Base-by-base conservation (phyloP, 2,329 filamentous ascomycete species). In the Magnaporthiopsis incrustans region DNA sequence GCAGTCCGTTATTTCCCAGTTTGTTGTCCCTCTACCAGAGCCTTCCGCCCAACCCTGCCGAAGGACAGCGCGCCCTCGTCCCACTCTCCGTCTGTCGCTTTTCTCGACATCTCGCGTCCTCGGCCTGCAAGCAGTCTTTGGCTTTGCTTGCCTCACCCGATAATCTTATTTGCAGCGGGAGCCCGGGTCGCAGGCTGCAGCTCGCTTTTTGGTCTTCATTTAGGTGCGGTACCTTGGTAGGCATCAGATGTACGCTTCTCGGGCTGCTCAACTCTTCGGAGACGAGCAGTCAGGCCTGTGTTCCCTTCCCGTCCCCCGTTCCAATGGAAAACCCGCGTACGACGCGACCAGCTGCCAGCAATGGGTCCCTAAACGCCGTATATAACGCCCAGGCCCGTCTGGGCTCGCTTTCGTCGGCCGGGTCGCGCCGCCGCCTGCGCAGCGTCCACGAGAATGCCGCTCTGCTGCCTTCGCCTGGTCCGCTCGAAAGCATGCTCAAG, bases 401-500 rank as follows among this genome's bases (percentile, higher is more conserved):
- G 25, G 63, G 62, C 12, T 30, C 57, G 58, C 38, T 60, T 30
- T 59, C 65, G 30, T 44, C 60, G 57, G 22, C 53, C 8, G 63
- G 58, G n/a, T 59, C 67, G 3, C 64, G 64, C 30, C 64, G 65
- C 65, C 74, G 57, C 68, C 73, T 81, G 38, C 76, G 77, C 64
- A 77, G 75, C 67, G 73, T 81, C 65, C 77, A 78, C 61, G 77
- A 80, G 64, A 79, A 79, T 64, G 70, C 74, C 35, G 71, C 72
- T 33, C 73, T 81, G 62, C 75, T 81, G 18, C 76, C 74, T 59
- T 82, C 77, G 1, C 82, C 84, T 0, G 83, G 81, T 6, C 82
- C 82, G 2, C 74, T 87, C n/a, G 81, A 86, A 68, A 82, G 84
- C 71, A 87, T 88, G 85, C 76, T 88, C 65, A 88, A 84, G 74